Evolutionary conservation across 805 yeast species (phyloP), one percentile per base, ranked within the genome.

Genomic region (Naumovozyma baii): DNA sequence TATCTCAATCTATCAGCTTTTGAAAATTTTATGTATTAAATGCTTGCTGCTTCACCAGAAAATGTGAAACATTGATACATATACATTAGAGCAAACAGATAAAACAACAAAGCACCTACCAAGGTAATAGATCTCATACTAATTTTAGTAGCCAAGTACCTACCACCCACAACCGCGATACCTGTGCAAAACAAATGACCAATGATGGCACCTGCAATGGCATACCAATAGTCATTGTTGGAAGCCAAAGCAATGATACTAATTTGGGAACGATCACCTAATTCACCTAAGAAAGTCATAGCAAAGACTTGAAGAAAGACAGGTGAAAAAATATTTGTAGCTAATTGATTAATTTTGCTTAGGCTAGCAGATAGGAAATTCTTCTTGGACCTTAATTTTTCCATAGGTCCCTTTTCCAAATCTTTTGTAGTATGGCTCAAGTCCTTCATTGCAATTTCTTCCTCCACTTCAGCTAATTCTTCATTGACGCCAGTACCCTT

Each of bases 161-260:
- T 83, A 22, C 99, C 99, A 37, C 97, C 96, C 40, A 84, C 37
- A 34, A 90, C 94, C n/a, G 98, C 97, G 43, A 86, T 74, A 26
- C 75, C 76, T 0, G 96, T 84, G 65, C 97, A 92, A 8, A 83
- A 35, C 8, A 81, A 78, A 62, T 92, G 99, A 26, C 98, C 99
- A 33, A 81, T 61, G 30, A 86, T 76, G 16, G 94, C 95, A 45
- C 99, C 98, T 35, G 79, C 50, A 35, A 90, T 85, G 31, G 88
- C 94, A 49, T 71, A 70, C 88, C 92, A 80, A 64, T 86, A 92
- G 61, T 87, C 83, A 33, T 86, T 79, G 31, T 96, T 96, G 1
- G 98, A 95, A 39, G 97, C 96, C 94, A 92, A 83, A 31, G 97
- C 97, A 53, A 92, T 87, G 26, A 96, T 92, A 33, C 96, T 95